Base-by-base conservation (phyloP, 2,329 filamentous ascomycete genomes). In the Mycosphaerella sp. region DNA sequence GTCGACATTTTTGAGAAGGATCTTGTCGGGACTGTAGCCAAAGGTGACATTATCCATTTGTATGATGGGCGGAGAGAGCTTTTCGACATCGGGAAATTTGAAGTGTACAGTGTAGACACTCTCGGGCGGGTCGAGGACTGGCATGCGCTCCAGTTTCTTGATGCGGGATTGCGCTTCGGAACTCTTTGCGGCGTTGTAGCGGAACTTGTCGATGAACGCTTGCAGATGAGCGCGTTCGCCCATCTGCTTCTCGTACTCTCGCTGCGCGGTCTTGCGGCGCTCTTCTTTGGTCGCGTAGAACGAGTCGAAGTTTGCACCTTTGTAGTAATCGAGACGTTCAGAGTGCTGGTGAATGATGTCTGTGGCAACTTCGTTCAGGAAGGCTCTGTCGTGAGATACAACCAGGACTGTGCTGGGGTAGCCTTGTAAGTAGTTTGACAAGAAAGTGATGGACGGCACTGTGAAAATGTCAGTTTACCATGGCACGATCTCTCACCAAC, bases 321-420 rank as follows among this genome's bases (percentile, higher is more conserved):
- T 90, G 81, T 98, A 98, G 82, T 98, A 98, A 76, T 98, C 93
- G 53, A 98, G 82, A 56, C 93, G 84, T 71, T 96, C 88, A 0
- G 92, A 97, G 73, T 98, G 93, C 70, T 98, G 93, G 71, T 98
- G 92, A 56, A 98, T 90, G 67, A 98, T 98, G 73, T 98, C 93
- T 6, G 92, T 97, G n/a, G 93, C 93, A 31, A 98, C 86, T 75
- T 98, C 93, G 76, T 98, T 96, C 65, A 98, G 80, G 81, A 98
- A 98, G 1, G 93, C 91, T 80, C 93, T 84, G 82, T 98, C 93
- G 87, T 98, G 93, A 72, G 89, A 95, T 61, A 98, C 93, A 51
- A 98, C 92, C 11, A 98, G 79, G 29, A 98, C 84, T 1, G 93
- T 97, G 73, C 89, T 95, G 39, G 92, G 92, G 69, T 98, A 98